These are phyloP conservation scores for Cyclaneusma minus DNA, from an alignment of 2,329 filamentous ascomycete species.

Conservation along the genomic window DNA sequence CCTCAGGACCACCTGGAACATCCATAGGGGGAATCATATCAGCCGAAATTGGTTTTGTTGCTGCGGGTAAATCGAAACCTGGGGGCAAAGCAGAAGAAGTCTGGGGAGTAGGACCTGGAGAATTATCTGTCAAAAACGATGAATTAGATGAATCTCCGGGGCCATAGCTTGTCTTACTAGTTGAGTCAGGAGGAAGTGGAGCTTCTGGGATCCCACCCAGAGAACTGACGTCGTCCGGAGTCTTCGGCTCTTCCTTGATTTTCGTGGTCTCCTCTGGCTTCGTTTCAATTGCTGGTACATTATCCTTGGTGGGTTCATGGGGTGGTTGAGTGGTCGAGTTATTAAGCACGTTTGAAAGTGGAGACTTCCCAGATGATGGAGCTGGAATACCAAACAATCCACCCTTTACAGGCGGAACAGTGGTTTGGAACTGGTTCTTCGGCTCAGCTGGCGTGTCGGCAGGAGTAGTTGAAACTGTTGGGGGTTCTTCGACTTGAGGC, in stretches of 20 bases:
- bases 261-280: constrained; percentile 6
- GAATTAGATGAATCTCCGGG: constrained; percentile 25
- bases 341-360: too few relatives aligned
- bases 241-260: constrained; percentile 9
- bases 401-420: constrained; percentile 1
- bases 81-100: constrained; percentile 13
- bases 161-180: constrained; percentile 18
- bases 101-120: constrained; percentile 26
- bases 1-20: constrained; percentile 17
- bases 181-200: constrained; percentile 28
- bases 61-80: constrained; percentile 5
- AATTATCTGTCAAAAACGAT: constrained; percentile 22
- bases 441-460: constrained; percentile 4
- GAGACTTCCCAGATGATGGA: too few relatives aligned
- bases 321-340: too few relatives aligned
- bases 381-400: constrained; percentile 1
- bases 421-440: background rate
- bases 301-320: too few relatives aligned
- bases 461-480: constrained; percentile 3
- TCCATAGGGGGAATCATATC: constrained; percentile 13
- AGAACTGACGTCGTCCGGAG: constrained; percentile 7
- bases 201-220: constrained; percentile 20
- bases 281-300: constrained; percentile 16
- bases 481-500: constrained; percentile 20
- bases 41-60: constrained; percentile 6